Base-by-base conservation (phyloP, 805 yeast species). In the Cyberlindnera bimundalis region DNA sequence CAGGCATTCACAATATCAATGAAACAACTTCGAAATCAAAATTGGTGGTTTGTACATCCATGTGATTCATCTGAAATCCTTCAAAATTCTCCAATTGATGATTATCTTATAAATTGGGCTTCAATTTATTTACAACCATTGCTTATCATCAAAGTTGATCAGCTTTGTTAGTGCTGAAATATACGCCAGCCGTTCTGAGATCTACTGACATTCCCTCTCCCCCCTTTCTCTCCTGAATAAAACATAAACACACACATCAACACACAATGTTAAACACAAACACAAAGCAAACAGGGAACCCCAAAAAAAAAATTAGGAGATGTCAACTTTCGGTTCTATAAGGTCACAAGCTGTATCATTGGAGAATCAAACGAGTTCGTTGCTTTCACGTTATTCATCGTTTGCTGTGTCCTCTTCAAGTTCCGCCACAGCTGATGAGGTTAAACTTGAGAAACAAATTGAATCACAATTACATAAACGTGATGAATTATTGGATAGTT, bases 331-430 rank as follows among this genome's bases (percentile, higher is more conserved):
- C 59, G 70, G 78, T 14, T 86, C 86, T 35, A 70, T 78, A 12
- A 71, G 95, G 57, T 68, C 84, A 21, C 84, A 82, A 53, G 78
- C 81, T 1, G 67, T 89, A 26, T 70, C 79, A 7, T 64, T 82
- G 35, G 96, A 91, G 60, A 76, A 80, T 37, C 84, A 82, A 55
- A 73, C 91, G 3, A 77, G 78, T 37, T 52, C 67, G 1, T 64
- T 74, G 18, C 63, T 83, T 20, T 65, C 78, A 2, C 67, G 66
- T 24, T 79, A 71, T 52, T 76, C 86, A 6, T 65, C 74, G 5
- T 76, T 71, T 57, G 76, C 79, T 13, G 71, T 72, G 39, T 64
- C 77, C 1, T 68, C 79, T 1, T 67, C 76, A 6, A 60, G 76
- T 4, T 62, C 70, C 12, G 65, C 78, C 21, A 62, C 74, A 1